A percentile compares a stretch with the other conserved stretches of the same genome.
Conservation (phyloP, 345 rosid genomes). For the Zanthoxylum bungeanum region DNA sequence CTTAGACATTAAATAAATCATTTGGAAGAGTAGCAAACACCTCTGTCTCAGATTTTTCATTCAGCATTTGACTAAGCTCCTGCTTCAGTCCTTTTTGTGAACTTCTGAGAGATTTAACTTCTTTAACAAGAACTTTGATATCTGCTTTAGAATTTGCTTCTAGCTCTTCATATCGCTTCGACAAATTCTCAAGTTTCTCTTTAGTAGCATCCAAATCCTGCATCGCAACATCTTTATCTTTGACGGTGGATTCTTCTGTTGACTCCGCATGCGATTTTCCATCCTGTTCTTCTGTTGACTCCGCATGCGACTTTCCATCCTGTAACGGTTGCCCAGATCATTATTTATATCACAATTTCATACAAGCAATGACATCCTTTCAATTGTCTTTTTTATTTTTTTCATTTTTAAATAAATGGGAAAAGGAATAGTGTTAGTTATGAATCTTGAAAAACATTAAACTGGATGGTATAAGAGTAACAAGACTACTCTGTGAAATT, state of each 20-base stretch:
- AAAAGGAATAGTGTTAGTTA: not conserved
- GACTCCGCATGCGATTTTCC: too few species aligned
- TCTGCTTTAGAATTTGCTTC: constrained; percentile 95
- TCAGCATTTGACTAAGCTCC: constrained; percentile 50
- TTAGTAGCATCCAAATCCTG: constrained; percentile 68
- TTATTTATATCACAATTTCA: not conserved
- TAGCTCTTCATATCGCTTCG: constrained; percentile 65
- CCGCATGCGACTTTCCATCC: too few species aligned
- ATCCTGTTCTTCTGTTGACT: too few species aligned
- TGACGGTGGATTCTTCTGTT: constrained; percentile 31
- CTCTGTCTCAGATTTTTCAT: constrained; percentile 69
- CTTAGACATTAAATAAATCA: constrained; percentile 2
- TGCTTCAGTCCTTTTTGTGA: constrained; percentile 67
- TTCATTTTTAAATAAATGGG: too few species aligned
- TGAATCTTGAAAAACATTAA: not conserved
- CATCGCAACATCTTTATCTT: constrained; percentile 37
- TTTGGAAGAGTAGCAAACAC: constrained; percentile 30
- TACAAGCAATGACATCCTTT: too few species aligned
- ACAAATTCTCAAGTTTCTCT: constrained; percentile 59
- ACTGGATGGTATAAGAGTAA: not conserved
- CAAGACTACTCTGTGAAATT: not conserved
- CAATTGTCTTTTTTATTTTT: too few species aligned
- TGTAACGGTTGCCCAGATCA: constrained; percentile 27
- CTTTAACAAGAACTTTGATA: constrained; percentile 87
- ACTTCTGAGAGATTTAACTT: constrained; percentile 81